These are phyloP conservation scores for Clohesyomyces aquaticus DNA, from an alignment of 495 filamentous ascomycete species.

Conservation along the genomic window DNA sequence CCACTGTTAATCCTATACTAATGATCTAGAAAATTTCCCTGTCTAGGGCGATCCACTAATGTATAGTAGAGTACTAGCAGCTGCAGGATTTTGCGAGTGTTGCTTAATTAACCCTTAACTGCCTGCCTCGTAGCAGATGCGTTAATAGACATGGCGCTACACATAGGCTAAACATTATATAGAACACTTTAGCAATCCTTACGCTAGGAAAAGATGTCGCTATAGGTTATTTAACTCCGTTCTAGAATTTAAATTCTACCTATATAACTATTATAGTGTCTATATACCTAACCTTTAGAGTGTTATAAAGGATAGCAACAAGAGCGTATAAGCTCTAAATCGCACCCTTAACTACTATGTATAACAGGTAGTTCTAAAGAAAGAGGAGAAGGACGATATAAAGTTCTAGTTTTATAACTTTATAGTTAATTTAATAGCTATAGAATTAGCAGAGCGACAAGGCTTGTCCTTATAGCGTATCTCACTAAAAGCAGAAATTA, in stretches of 20 bases:
- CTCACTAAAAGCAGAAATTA: neutral
- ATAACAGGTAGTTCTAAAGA: neutral
- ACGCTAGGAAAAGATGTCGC: neutral
- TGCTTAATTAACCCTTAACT: neutral
- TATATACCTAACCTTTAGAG: neutral
- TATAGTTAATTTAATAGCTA: neutral
- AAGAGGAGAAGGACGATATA: neutral
- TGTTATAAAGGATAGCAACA: neutral
- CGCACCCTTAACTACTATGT: neutral
- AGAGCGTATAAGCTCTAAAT: neutral
- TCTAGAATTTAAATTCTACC: conserved; percentile 1
- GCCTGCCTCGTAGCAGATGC: neutral
- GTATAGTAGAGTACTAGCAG: neutral
- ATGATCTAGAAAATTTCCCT: neutral
- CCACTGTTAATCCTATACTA: neutral
- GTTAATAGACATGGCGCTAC: neutral
- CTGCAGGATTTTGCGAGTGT: neutral
- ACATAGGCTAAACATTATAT: conserved; percentile 1
- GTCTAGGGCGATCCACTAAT: neutral
- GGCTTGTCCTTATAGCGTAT: neutral
- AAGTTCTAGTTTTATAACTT: neutral
- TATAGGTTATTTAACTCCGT: neutral
- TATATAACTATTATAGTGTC: conserved; percentile 1
- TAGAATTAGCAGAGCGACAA: neutral
- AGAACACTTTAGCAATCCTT: neutral